These are phyloP conservation scores for Debaryomyces udenii DNA, from an alignment of 1,139 yeast species.

Conservation along the genomic window DNA sequence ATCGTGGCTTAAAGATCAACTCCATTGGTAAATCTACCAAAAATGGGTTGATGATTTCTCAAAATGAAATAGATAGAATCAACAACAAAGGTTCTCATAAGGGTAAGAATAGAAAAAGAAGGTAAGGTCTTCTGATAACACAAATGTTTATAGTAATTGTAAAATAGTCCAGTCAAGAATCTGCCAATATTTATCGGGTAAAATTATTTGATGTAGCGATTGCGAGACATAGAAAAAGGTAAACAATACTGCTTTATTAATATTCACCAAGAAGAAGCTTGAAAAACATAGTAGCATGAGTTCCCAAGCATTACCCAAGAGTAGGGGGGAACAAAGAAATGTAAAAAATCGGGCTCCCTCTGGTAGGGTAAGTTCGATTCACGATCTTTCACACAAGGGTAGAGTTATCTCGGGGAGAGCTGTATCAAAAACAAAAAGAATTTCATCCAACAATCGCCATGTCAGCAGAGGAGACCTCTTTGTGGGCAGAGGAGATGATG, in stretches of 20 bases:
- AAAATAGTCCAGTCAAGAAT: slow-evolving; percentile 6
- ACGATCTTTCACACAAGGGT: slow-evolving; percentile 29
- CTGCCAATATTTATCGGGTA: slow-evolving; percentile 8
- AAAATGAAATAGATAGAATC: slow-evolving; percentile 63
- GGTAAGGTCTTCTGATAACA: not conserved
- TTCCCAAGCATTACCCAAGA: slow-evolving; percentile 28
- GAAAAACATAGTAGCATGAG: slow-evolving; percentile 13
- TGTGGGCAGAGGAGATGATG: slow-evolving; percentile 24
- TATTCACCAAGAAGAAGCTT: not conserved
- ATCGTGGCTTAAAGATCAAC: slow-evolving; percentile 78
- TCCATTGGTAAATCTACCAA: slow-evolving; percentile 79
- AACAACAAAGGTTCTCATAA: slow-evolving; percentile 18
- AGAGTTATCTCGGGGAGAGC: slow-evolving; percentile 30
- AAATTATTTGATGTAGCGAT: not conserved
- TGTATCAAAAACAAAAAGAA: slow-evolving; percentile 22
- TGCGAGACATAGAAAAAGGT: slow-evolving; percentile 7
- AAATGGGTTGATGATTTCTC: slow-evolving; percentile 78
- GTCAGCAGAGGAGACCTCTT: slow-evolving; percentile 27
- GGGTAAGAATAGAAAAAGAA: slow-evolving; percentile 12
- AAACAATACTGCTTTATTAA: slow-evolving; percentile 13
- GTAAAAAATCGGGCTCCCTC: slow-evolving; percentile 12
- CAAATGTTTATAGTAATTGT: slow-evolving; percentile 3
- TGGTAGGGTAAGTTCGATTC: slow-evolving; percentile 20
- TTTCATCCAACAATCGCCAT: slow-evolving; percentile 23
- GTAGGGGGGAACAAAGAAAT: slow-evolving; percentile 18